phyloP scores from a whole-genome alignment of 768 basidiomycete genomes.

The Rhizopogon sp. region DNA sequence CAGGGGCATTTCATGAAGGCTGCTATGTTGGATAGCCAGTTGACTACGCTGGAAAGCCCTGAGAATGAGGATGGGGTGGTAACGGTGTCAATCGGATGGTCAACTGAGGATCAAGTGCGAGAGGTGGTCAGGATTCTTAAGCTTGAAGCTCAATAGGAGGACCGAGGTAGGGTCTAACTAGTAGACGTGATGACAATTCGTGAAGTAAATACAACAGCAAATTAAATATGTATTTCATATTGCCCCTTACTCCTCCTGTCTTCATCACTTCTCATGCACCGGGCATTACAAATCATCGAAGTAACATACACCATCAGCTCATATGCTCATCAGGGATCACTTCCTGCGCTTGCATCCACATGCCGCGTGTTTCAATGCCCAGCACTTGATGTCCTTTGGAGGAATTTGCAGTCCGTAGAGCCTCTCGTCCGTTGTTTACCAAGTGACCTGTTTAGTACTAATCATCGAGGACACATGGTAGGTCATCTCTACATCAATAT shows the following conservation, averaged over 20 bases:
- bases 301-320: not conserved
- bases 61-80: constrained; percentile 65
- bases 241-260: too few species aligned
- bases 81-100: constrained; percentile 45
- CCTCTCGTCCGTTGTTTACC: constrained; percentile 10
- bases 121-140: constrained; percentile 22
- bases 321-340: not conserved
- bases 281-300: not conserved
- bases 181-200: too few species aligned
- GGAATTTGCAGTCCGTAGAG: constrained; percentile 12
- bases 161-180: too few species aligned
- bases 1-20: constrained; percentile 82
- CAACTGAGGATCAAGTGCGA: constrained; percentile 53
- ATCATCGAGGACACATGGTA: not conserved
- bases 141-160: too few species aligned
- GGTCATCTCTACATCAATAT: not conserved
- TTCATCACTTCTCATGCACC: not conserved
- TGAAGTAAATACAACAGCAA: too few species aligned
- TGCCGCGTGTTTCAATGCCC: constrained; percentile 16
- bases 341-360: constrained; percentile 17
- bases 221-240: too few species aligned
- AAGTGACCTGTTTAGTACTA: not conserved
- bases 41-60: constrained; percentile 67
- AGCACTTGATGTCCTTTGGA: constrained; percentile 22
- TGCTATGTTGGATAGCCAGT: constrained; percentile 75